Evolutionary conservation across 371 early-diverging fungal genomes (phyloP), one percentile per base, ranked within the genome.

Genomic region (Mucor irregularis): DNA sequence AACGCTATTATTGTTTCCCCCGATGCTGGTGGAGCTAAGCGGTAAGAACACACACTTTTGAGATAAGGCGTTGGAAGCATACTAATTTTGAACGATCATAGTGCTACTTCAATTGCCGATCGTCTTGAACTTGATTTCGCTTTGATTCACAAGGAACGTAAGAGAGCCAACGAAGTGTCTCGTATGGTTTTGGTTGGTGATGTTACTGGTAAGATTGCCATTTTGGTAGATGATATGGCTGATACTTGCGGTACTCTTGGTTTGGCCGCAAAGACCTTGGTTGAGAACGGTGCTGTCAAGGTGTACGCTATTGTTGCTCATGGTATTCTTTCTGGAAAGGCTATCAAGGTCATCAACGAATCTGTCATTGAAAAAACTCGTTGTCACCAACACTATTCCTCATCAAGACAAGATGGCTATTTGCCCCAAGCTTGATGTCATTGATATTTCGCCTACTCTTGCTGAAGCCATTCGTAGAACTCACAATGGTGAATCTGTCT

Each of bases 1-100:
- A 90, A 90, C 55, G 93, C 87, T 33, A 89, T 95, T 38, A 95
- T 98, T 73, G 95, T 97, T 30, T 92, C 93, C 16, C 97, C 97
- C 19, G 97, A 98, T 83, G 97, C 97, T 24, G 99, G 99, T 58
- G 99, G 98, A 58, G 97, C 97, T 39, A 98, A 98, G 74, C 88
- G 98, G 92, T 94, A 79, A 64, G 45, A 29, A n/a, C n/a, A n/a
- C n/a, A n/a, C n/a, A n/a, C n/a, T n/a, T n/a, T n/a, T n/a, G n/a
- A n/a, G n/a, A n/a, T n/a, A n/a, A n/a, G n/a, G n/a, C n/a, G n/a
- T n/a, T n/a, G n/a, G n/a, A n/a, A 14, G 35, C 4, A 35, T 35
- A 14, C 6, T 35, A 4, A 30, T 80, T 87, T 14, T 24, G 5
- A 34, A 73, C 58, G 30, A 49, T 26, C 29, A 17, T 37, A 13